A percentile compares a stretch with the other conserved stretches of the same genome.
These are phyloP conservation scores for Schizonepeta tenuifolia DNA, from an alignment of 257 asterid genomes.

Conservation along the genomic window DNA sequence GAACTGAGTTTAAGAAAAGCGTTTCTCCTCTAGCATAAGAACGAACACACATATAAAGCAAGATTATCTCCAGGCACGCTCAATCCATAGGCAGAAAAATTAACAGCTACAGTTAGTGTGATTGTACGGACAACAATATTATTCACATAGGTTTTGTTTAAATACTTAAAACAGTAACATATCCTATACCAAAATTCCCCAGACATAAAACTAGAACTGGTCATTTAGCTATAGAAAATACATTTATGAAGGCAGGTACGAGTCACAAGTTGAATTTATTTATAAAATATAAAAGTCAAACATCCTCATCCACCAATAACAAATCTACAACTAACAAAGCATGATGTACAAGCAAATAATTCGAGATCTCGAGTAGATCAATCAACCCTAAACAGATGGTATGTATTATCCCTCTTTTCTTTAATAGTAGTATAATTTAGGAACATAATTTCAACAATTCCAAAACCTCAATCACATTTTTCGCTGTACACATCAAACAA, in stretches of 20 bases:
- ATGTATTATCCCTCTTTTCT: constrained; percentile 1
- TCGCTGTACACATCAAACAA: neutral
- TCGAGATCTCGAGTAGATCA: neutral
- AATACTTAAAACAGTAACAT: constrained; percentile 5
- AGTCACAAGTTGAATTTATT: neutral
- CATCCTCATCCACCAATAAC: constrained; percentile 13
- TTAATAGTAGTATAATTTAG: neutral
- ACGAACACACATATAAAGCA: neutral
- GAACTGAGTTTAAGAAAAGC: neutral
- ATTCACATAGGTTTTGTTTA: neutral
- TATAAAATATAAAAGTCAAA: neutral
- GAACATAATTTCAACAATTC: neutral
- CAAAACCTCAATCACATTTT: neutral
- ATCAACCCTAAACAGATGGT: neutral
- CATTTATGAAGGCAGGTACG: neutral
- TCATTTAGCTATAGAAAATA: neutral
- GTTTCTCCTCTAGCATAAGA: neutral
- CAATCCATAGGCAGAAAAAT: neutral
- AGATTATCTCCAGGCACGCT: neutral
- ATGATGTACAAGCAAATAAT: constrained; percentile 11
- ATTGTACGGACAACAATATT: neutral
- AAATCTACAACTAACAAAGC: constrained; percentile 24
- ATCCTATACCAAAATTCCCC: neutral
- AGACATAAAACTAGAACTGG: neutral
- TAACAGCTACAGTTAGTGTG: neutral